Evolutionary conservation across 1,284 basidiomycete species (phyloP).

Genomic region (Irpex sp.): DNA sequence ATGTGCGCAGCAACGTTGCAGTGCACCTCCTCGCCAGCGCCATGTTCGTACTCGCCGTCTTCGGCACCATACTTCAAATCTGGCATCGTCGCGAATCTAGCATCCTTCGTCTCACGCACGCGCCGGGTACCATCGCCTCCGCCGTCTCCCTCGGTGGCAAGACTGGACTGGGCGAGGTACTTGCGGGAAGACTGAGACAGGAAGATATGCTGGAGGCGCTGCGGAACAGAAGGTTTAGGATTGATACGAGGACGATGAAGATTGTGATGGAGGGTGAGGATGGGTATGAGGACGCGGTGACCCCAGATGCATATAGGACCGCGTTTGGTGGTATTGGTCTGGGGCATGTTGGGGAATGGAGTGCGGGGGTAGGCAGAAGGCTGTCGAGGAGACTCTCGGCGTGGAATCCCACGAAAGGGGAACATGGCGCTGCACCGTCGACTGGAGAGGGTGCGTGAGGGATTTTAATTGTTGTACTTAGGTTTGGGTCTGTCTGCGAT

Average conservation of each 20-base stretch:
- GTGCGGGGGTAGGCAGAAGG: background rate
- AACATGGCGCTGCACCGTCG: background rate
- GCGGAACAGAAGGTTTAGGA: constrained; percentile 41
- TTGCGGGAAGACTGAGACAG: constrained; percentile 25
- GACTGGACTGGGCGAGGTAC: constrained; percentile 41
- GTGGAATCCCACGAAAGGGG: background rate
- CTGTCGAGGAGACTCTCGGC: constrained; percentile 4
- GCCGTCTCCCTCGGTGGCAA: constrained; percentile 50
- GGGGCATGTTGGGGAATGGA: background rate
- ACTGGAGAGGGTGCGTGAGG: background rate
- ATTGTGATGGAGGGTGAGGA: constrained; percentile 50
- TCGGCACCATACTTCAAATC: constrained; percentile 39
- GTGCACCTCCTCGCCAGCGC: constrained; percentile 41
- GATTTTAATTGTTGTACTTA: background rate
- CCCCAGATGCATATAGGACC: constrained; percentile 4
- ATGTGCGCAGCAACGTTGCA: constrained; percentile 33
- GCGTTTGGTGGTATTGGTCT: background rate
- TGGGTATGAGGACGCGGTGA: constrained; percentile 31
- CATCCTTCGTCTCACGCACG: constrained; percentile 38
- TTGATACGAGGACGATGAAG: constrained; percentile 42
- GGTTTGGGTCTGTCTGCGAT: no score
- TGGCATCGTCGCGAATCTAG: constrained; percentile 41
- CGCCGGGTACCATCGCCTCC: constrained; percentile 51
- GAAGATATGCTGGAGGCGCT: constrained; percentile 38
- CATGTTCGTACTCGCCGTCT: constrained; percentile 40